Conservation (phyloP, 164 flowering plant genomes). For the Houttuynia cordata region DNA sequence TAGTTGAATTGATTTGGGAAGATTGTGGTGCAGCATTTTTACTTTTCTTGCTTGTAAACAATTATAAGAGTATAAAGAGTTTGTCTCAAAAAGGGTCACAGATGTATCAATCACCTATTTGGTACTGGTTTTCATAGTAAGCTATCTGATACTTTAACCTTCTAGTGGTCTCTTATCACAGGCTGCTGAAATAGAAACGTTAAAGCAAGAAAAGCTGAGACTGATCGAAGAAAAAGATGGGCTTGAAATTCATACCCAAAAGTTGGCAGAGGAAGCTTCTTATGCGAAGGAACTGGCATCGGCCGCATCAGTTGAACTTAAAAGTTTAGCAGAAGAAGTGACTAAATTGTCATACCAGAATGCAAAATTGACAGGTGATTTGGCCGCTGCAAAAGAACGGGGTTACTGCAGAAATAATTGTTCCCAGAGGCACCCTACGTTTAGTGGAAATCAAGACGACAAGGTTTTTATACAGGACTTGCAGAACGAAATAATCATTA, state of each 20-base stretch:
- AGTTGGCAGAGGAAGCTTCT: conserved; percentile 78
- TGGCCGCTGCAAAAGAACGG: conserved; percentile 37
- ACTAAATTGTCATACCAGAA: conserved; percentile 71
- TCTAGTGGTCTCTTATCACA: no score
- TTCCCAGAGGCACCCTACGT: conserved; percentile 19
- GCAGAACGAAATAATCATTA: conserved; percentile 35
- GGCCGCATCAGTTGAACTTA: conserved; percentile 83
- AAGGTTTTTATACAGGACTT: conserved; percentile 31
- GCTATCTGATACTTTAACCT: no score
- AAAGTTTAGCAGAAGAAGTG: conserved; percentile 78
- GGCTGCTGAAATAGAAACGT: conserved; percentile 64
- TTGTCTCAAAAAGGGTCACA: no score
- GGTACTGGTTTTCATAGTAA: no score
- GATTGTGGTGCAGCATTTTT: no score
- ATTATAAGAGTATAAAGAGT: no score
- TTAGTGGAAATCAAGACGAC: conserved; percentile 26
- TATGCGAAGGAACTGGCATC: conserved; percentile 88
- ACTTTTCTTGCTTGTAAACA: no score
- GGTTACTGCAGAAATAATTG: conserved; percentile 17
- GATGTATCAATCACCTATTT: no score
- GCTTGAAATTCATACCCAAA: conserved; percentile 45
- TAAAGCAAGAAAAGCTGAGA: conserved; percentile 51
- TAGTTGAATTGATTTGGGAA: no score
- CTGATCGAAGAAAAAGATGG: conserved; percentile 61
- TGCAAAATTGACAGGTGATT: conserved; percentile 51